phyloP scores from a whole-genome alignment of 2,329 filamentous ascomycete species.

The Intubia oerlemansii region DNA sequence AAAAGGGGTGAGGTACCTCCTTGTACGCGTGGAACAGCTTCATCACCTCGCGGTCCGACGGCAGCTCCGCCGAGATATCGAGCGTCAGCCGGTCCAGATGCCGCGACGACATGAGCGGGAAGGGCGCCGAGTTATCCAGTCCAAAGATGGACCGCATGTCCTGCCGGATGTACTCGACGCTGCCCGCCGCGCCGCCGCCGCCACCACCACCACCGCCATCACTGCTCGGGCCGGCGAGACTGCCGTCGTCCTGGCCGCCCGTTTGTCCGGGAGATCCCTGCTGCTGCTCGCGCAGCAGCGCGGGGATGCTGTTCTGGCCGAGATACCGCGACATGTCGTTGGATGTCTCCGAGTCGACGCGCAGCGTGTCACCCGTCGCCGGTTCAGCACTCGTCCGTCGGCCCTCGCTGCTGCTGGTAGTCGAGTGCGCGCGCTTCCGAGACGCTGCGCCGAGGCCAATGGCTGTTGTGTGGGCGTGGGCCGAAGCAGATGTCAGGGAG shows the following conservation, averaged over 20 bases:
- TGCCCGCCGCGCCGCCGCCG: conserved; percentile 20
- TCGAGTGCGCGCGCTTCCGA: conserved; percentile 22
- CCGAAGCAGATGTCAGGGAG: too few relatives aligned
- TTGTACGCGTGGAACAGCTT: conserved; percentile 48
- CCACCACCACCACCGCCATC: background rate
- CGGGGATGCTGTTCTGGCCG: conserved; percentile 46
- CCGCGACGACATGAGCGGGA: conserved; percentile 42
- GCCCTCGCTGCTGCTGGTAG: conserved; percentile 18
- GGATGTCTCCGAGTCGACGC: conserved; percentile 29
- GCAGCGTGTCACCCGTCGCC: conserved; percentile 5
- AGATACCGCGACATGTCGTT: conserved; percentile 36
- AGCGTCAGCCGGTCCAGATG: conserved; percentile 37
- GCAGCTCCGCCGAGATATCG: conserved; percentile 39
- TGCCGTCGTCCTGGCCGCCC: too few relatives aligned
- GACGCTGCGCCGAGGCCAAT: too few relatives aligned
- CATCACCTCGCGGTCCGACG: conserved; percentile 43
- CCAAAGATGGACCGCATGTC: conserved; percentile 47
- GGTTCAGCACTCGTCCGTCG: conserved; percentile 8
- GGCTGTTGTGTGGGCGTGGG: too few relatives aligned
- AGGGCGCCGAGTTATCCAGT: conserved; percentile 42
- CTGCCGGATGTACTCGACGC: conserved; percentile 32
- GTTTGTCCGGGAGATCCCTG: conserved; percentile 26
- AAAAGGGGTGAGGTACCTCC: conserved; percentile 45
- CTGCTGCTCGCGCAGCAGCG: conserved; percentile 37
- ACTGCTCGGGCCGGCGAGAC: background rate